Base-by-base conservation (phyloP, 495 filamentous ascomycete genomes). In the Penicillium parvum region DNA sequence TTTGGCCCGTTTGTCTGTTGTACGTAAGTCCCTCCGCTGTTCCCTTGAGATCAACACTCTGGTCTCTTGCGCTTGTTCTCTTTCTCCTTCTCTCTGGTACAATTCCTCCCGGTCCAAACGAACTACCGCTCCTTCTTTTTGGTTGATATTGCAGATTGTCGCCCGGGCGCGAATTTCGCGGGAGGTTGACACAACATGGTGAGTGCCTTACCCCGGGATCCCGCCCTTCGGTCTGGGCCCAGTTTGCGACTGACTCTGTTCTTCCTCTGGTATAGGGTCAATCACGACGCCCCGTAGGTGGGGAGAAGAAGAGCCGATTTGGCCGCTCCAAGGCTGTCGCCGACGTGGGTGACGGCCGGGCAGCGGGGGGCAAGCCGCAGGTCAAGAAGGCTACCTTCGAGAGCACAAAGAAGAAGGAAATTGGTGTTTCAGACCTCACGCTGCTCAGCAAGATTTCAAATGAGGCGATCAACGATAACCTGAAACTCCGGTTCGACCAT, bases 391-490 rank as follows among this genome's bases (percentile, higher is more conserved):
- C 94, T 35, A 84, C 83, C 16, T 99, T 91, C 66, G 94, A 99
- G 66, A 89, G 78, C 16, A 86, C 82, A 39, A 96, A 96, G 78
- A 97, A 96, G 82, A 97, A 96, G 79, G 90, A 97, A 67, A 91
- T 97, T 49, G 94, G 94, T 41, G 91, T 99, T 19, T 96, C 94
- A 14, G 94, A 99, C 75, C 76, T 99, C 53, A 99, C 94, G 4
- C 74, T 99, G 47, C 85, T 99, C 54, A 95, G 88, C 71, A 96
- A 97, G 70, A 92, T 99, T 47, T 92, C 90, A 46, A 96, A 97
- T 61, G 94, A 99, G 64, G 90, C 90, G 12, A 99, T 99, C 72
- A 99, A 99, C 68, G 91, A 96, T 43, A 99, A 99, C 65, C 59
- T 99, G 65, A 94, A 95, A 72, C 88, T 95, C 64, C 83, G 94